Conservation (phyloP, 1,284 basidiomycete species). For the Prillingera fragicola region DNA sequence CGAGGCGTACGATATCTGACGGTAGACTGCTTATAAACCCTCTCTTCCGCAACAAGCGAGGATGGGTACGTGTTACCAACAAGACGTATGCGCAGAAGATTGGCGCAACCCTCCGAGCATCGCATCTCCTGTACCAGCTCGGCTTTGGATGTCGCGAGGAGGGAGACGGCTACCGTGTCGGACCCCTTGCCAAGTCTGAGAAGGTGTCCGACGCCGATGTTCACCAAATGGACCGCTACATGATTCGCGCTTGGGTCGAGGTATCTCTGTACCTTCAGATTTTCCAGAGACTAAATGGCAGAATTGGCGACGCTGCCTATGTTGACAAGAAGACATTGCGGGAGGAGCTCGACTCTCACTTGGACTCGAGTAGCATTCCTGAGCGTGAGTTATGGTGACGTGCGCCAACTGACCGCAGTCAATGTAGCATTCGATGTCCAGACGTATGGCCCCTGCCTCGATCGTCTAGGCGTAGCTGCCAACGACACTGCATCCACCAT, state of each 20-base stretch:
- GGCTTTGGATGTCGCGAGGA: conserved; percentile 38
- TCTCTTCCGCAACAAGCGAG: conserved; percentile 36
- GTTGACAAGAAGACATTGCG: conserved; percentile 14
- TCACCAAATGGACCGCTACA: conserved; percentile 36
- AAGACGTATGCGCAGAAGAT: conserved; percentile 26
- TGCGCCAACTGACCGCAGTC: neutral
- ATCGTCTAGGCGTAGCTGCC: conserved; percentile 24
- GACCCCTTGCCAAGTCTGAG: conserved; percentile 27
- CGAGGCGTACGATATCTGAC: neutral
- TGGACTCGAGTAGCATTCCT: conserved; percentile 10
- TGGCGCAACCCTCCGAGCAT: conserved; percentile 28
- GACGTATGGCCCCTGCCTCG: conserved; percentile 9
- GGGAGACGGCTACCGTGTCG: conserved; percentile 31
- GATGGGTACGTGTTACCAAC: conserved; percentile 38
- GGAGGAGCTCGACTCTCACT: conserved; percentile 8
- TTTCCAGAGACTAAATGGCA: conserved; percentile 21
- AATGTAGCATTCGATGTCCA: conserved; percentile 6
- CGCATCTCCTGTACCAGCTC: conserved; percentile 30
- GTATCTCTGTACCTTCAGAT: conserved; percentile 22
- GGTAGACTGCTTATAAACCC: conserved; percentile 36
- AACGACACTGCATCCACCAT: conserved; percentile 26
- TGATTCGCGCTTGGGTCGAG: conserved; percentile 42
- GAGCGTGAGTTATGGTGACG: conserved; percentile 2
- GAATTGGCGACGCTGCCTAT: conserved; percentile 3
- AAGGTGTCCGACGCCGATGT: conserved; percentile 20